These are phyloP conservation scores for Urostyla sp. DNA, from an alignment of 73 alveolate genomes.

Conservation along the genomic window DNA sequence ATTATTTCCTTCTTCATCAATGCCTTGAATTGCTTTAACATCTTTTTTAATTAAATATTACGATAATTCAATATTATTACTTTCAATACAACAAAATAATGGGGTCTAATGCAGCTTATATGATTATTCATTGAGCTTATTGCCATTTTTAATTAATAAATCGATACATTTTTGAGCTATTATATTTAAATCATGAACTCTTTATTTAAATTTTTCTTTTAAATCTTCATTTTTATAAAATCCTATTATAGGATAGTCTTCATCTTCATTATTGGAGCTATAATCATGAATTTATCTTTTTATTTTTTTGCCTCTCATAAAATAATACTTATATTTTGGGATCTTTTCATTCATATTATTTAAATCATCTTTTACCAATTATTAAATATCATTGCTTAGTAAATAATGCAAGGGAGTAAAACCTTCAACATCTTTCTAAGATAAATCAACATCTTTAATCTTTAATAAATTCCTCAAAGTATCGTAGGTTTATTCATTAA, in stretches of 20 bases:
- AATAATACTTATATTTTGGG: no score
- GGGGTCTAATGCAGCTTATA: background rate
- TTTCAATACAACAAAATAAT: background rate
- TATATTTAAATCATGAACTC: no score
- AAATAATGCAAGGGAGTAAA: conserved; percentile 40
- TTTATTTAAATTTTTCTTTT: no score
- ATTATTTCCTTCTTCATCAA: background rate
- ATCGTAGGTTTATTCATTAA: conserved; percentile 77
- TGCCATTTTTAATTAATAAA: background rate
- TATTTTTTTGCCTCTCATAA: no score
- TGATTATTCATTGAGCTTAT: background rate
- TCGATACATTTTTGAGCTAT: no score
- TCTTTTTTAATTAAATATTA: background rate
- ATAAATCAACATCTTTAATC: background rate
- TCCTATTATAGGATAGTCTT: no score
- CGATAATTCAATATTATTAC: background rate
- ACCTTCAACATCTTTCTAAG: conserved; percentile 10
- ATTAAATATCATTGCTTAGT: background rate
- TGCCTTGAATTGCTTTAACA: conserved; percentile 2
- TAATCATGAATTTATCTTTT: no score
- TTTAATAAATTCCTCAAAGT: background rate
- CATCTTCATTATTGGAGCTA: no score
- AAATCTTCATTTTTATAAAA: no score
- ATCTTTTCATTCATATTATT: no score
- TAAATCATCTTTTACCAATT: background rate